A percentile compares a stretch with the other conserved stretches of the same genome.
Evolutionary conservation across 2,329 filamentous ascomycete species (phyloP).

Genomic region (Aureobasidium uvarum): DNA sequence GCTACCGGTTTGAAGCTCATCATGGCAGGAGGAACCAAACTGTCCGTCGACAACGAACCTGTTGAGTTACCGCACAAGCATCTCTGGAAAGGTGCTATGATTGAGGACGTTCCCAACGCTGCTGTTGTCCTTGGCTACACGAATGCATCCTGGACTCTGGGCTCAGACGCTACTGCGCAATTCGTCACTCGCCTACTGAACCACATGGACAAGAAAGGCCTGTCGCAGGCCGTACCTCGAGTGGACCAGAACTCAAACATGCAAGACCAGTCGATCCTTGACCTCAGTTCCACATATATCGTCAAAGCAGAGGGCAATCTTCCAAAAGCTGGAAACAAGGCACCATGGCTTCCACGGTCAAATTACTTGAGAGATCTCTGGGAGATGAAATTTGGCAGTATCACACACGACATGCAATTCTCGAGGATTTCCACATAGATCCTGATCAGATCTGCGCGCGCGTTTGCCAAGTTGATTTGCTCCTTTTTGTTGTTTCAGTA

Average conservation of each 20-base stretch:
- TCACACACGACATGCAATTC: constrained; percentile 44
- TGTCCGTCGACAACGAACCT: constrained; percentile 53
- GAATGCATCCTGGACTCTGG: constrained; percentile 62
- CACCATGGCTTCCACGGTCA: constrained; percentile 46
- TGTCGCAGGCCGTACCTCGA: constrained; percentile 48
- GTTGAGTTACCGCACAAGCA: constrained; percentile 52
- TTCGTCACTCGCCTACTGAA: constrained; percentile 54
- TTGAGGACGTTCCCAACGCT: constrained; percentile 62
- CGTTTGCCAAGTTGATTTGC: no score
- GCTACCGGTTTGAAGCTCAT: constrained; percentile 61
- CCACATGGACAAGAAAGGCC: constrained; percentile 49
- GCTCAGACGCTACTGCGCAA: constrained; percentile 55
- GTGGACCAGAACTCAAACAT: constrained; percentile 42
- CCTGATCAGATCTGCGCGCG: background rate
- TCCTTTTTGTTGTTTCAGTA: background rate
- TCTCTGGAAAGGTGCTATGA: constrained; percentile 61
- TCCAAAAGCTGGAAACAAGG: constrained; percentile 50
- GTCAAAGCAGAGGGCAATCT: constrained; percentile 44
- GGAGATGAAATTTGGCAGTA: constrained; percentile 44
- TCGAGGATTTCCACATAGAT: constrained; percentile 19
- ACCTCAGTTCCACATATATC: constrained; percentile 54
- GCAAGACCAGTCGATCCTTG: constrained; percentile 44
- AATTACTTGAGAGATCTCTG: constrained; percentile 48
- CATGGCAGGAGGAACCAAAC: constrained; percentile 54
- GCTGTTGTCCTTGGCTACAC: constrained; percentile 60